Conservation (phyloP, 495 filamentous ascomycete genomes). For the Xylaria intraflava region DNA sequence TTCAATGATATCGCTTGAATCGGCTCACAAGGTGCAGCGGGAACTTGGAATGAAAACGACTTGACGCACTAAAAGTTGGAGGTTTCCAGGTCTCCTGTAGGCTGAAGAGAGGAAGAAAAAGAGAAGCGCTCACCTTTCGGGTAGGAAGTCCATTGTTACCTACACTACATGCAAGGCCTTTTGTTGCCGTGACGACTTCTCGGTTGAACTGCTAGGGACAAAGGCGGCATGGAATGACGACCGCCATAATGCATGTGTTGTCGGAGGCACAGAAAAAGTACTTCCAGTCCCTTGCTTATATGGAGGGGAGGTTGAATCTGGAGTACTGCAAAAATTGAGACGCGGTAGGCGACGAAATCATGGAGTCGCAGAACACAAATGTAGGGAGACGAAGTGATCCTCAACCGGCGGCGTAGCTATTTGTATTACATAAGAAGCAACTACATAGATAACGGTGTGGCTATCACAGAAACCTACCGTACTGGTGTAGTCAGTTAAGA, state of each 20-base stretch:
- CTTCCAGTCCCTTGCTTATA: not conserved
- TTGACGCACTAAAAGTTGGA: not conserved
- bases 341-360: too few species aligned
- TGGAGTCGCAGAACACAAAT: too few species aligned
- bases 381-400: too few species aligned
- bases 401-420: too few species aligned
- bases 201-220: slow-evolving; percentile 10
- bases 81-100: not conserved
- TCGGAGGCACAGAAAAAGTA: not conserved
- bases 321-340: not conserved
- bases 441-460: too few species aligned
- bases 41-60: not conserved
- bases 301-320: not conserved
- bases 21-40: not conserved
- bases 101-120: not conserved
- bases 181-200: not conserved
- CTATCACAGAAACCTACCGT: too few species aligned
- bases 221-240: slow-evolving; percentile 5
- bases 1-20: not conserved
- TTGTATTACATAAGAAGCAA: too few species aligned
- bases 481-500: too few species aligned
- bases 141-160: slow-evolving; percentile 24
- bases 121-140: slow-evolving; percentile 23
- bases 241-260: not conserved
- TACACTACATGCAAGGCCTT: slow-evolving; percentile 2